Conservation (phyloP, 306 rosid species). For the Dryas alaskensis region DNA sequence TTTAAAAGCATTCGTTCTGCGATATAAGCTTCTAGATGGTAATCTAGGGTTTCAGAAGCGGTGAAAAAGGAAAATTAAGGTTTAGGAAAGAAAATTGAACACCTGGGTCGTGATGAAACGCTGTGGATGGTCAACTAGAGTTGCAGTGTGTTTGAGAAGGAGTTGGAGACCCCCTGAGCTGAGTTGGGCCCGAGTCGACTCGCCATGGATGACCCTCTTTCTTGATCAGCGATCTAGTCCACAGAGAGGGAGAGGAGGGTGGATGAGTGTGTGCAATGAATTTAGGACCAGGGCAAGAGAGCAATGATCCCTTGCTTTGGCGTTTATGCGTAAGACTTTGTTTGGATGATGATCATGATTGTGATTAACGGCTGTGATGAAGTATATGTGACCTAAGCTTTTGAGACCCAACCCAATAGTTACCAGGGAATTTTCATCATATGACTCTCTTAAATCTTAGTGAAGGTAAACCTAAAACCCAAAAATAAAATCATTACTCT, state of each 20-base stretch:
- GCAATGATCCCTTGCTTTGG: not conserved
- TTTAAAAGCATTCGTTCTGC: not conserved
- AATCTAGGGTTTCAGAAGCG: slow-evolving; percentile 19
- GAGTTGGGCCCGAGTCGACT: slow-evolving; percentile 20
- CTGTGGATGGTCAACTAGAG: slow-evolving; percentile 10
- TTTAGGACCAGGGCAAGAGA: not conserved
- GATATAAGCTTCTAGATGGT: not conserved
- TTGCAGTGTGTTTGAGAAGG: slow-evolving; percentile 9
- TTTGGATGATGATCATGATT: not conserved
- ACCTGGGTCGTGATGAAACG: slow-evolving; percentile 36
- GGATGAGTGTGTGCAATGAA: slow-evolving; percentile 16
- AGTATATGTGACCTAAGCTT: not conserved
- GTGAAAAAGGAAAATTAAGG: slow-evolving; percentile 1
- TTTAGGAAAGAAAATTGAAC: slow-evolving; percentile 22
- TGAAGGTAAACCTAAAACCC: too few species aligned
- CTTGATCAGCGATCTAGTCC: slow-evolving; percentile 36
- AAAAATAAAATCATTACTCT: too few species aligned
- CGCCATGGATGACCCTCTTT: slow-evolving; percentile 20
- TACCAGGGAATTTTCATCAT: too few species aligned
- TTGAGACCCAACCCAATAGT: not conserved
- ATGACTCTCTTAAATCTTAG: too few species aligned
- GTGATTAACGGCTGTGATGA: slow-evolving; percentile 16
- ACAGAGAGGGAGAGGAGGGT: slow-evolving; percentile 5
- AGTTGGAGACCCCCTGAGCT: slow-evolving; percentile 4
- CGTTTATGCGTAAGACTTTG: not conserved